These are phyloP conservation scores for Fennellomyces sp. DNA, from an alignment of 371 early-diverging fungal genomes.

Conservation along the genomic window DNA sequence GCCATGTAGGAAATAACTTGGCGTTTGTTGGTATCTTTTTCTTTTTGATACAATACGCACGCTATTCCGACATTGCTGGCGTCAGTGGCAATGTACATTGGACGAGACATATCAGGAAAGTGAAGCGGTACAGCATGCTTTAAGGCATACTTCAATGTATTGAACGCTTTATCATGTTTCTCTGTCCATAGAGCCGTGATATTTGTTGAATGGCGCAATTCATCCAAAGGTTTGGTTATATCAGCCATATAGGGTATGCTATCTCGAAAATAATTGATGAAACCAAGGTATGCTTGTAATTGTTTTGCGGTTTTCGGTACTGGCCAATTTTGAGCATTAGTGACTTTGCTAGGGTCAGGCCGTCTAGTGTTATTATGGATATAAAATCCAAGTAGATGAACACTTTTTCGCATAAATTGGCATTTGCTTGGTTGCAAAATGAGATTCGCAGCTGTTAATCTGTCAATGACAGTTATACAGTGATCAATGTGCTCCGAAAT, in stretches of 20 bases:
- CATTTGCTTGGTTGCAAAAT: conserved; percentile 20
- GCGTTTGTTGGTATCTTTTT: neutral
- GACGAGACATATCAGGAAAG: conserved; percentile 23
- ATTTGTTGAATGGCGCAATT: conserved; percentile 9
- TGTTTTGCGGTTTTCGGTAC: conserved; percentile 10
- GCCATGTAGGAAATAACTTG: conserved; percentile 7
- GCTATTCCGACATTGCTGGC: conserved; percentile 42
- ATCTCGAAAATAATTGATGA: conserved; percentile 27
- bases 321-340: conserved; percentile 12
- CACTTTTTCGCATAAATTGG: conserved; percentile 5
- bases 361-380: conserved; percentile 11
- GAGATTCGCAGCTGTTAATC: conserved; percentile 12
- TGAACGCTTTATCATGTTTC: conserved; percentile 6
- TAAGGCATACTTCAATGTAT: conserved; percentile 6
- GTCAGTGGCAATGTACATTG: conserved; percentile 42
- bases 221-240: conserved; percentile 17
- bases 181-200: conserved; percentile 3
- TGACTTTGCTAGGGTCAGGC: conserved; percentile 15
- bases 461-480: neutral
- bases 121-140: conserved; percentile 2
- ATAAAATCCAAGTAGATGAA: conserved; percentile 21
- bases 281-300: conserved; percentile 16
- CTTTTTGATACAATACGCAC: conserved; percentile 26
- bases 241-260: conserved; percentile 15
- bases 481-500: neutral